phyloP scores from a whole-genome alignment of 106 monocot genomes.

The Dendrobium chrysotoxum region DNA sequence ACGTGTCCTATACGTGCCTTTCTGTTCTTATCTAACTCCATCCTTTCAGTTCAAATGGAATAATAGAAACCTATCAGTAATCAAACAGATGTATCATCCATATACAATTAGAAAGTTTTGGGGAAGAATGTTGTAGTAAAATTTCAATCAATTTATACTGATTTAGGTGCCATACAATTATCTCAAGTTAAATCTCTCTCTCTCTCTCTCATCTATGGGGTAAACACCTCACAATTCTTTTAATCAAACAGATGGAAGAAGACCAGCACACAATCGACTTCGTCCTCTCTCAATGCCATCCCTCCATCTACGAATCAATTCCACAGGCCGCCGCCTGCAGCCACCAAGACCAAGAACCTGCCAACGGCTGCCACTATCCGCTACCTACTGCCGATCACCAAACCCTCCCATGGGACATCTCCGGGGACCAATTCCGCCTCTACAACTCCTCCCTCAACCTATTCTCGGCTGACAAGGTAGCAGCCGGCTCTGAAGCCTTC shows the following conservation, averaged over 20 bases:
- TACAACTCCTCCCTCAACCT: slow-evolving; percentile 32
- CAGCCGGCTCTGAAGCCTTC: slow-evolving; percentile 3
- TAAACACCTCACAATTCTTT: too few species aligned
- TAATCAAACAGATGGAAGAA: slow-evolving; percentile 40
- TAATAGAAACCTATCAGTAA: too few species aligned
- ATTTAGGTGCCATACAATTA: too few species aligned
- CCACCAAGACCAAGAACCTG: neutral
- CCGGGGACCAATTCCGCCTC: slow-evolving; percentile 23
- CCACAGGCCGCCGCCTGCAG: neutral
- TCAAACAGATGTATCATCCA: too few species aligned
- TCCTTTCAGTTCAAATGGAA: too few species aligned
- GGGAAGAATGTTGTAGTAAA: too few species aligned
- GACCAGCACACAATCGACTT: slow-evolving; percentile 42
- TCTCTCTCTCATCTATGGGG: too few species aligned
- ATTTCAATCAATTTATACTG: too few species aligned
- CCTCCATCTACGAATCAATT: slow-evolving; percentile 4
- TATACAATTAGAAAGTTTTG: too few species aligned
- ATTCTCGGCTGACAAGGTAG: slow-evolving; percentile 3
- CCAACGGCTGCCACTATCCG: neutral
- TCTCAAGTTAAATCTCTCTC: too few species aligned
- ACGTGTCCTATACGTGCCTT: neutral
- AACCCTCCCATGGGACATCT: slow-evolving; percentile 22
- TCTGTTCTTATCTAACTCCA: too few species aligned
- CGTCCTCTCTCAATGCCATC: slow-evolving; percentile 49
- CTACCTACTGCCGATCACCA: neutral